Conservation (phyloP, 306 rosid species). For the Vigna reflexopilosa region DNA sequence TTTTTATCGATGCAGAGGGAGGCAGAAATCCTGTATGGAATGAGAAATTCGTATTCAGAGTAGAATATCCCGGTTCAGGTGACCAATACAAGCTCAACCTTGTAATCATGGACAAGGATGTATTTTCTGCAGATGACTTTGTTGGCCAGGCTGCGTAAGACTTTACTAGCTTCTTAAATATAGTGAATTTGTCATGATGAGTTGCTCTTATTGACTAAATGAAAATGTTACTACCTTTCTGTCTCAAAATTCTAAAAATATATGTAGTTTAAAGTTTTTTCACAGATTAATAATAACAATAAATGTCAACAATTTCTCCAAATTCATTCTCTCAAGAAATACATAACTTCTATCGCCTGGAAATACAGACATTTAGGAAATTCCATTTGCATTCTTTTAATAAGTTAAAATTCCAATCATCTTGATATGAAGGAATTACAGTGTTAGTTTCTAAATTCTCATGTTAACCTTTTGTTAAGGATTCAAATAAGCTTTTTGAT, state of each 20-base stretch:
- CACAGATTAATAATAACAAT: no score
- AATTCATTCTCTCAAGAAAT: no score
- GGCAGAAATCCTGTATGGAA: conserved; percentile 80
- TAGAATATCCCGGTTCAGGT: conserved; percentile 84
- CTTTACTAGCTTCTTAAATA: neutral
- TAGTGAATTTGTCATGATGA: neutral
- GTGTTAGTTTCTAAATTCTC: conserved; percentile 1
- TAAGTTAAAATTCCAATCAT: no score
- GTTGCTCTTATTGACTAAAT: neutral
- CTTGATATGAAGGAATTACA: no score
- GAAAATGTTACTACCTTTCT: neutral
- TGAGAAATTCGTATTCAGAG: conserved; percentile 75
- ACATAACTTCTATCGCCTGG: no score
- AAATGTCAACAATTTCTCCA: no score
- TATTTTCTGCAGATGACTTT: conserved; percentile 75
- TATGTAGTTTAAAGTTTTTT: no score
- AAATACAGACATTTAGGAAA: no score
- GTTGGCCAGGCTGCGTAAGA: conserved; percentile 80
- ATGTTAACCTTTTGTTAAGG: neutral
- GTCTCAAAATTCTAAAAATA: no score
- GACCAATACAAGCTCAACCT: conserved; percentile 67
- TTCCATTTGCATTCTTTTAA: no score
- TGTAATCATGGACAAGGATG: conserved; percentile 79
- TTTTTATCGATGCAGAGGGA: conserved; percentile 59
- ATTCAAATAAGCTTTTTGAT: conserved; percentile 6